Base-by-base conservation (phyloP, 192 early-diverging fungal genomes). In the Gonapodya sp. region DNA sequence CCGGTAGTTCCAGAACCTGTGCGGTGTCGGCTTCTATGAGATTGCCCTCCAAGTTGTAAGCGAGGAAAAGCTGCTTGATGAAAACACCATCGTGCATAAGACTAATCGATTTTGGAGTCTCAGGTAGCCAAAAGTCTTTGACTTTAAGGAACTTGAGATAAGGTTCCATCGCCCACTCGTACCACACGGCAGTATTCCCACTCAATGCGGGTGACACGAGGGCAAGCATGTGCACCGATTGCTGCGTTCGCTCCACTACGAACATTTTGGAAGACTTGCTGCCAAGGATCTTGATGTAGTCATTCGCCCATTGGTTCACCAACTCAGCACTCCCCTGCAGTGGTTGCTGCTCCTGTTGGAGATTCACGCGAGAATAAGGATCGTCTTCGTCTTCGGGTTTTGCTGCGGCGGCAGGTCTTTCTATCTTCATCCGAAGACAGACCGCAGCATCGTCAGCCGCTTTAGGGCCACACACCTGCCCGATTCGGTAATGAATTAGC, bases 131-230 rank as follows among this genome's bases (percentile, higher is more conserved):
- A 82, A 92, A 92, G 1, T 84, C 86, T 81, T 92, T 92, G 46
- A 92, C 81, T 78, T 92, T 91, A 89, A 92, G 91, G 84, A 92
- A 92, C 79, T 86, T 87, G 35, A 87, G 80, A 81, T 92, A 92
- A 79, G 91, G 91, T 73, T 89, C 89, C 80, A 85, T 88, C 14
- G 91, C 91, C 91, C 91, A 92, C 82, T 90, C 87, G 83, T 89
- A 92, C 83, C 91, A 78, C 78, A 86, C 87, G 30, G 89, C 83
- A 79, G 86, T 89, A 78, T 85, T 83, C 8, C 75, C 75, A 24
- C 8, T 24, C 46, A 64, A 16, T 64, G 46, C 8, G 24, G 46
- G 8, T n/a, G 73, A 37, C 81, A 92, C 86, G 36, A 89, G 82
- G 1, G 86, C 88, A 0, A 79, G 85, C 86, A 92, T 84, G 83